Conservation (phyloP, 1,284 basidiomycete species). For the Phlebopus sp. region DNA sequence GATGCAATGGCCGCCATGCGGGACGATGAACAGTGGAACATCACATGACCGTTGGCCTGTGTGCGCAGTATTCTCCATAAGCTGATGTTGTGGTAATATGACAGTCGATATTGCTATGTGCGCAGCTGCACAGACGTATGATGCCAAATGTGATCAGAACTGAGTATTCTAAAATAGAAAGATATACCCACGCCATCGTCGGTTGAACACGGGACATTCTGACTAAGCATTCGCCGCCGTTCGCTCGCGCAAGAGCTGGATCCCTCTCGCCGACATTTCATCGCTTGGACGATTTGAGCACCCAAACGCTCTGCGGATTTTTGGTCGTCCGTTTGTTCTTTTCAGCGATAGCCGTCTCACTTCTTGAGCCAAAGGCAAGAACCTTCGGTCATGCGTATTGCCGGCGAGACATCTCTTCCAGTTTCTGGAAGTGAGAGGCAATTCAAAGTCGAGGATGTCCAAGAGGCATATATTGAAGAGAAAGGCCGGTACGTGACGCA, state of each 20-base stretch:
- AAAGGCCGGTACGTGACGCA: constrained; percentile 57
- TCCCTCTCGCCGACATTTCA: neutral
- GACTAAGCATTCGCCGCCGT: neutral
- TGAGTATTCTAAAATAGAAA: neutral
- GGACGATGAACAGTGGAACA: no score
- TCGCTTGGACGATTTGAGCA: neutral
- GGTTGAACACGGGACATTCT: neutral
- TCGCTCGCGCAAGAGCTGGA: neutral
- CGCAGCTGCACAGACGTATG: no score
- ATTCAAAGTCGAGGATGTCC: constrained; percentile 61
- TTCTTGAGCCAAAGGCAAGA: constrained; percentile 6
- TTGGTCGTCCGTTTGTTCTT: neutral
- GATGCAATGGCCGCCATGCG: no score
- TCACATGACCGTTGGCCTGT: no score
- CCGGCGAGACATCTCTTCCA: constrained; percentile 12
- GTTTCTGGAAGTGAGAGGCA: constrained; percentile 39
- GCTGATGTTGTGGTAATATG: no score
- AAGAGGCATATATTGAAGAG: constrained; percentile 69
- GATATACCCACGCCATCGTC: neutral
- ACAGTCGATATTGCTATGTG: no score
- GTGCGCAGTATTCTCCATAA: no score
- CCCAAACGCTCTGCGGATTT: constrained; percentile 7
- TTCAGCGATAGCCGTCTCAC: neutral
- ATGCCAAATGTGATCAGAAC: no score
- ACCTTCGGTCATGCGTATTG: constrained; percentile 16